Evolutionary conservation across 148 eudicot species (phyloP).

Genomic region (Talinum fruticosum): DNA sequence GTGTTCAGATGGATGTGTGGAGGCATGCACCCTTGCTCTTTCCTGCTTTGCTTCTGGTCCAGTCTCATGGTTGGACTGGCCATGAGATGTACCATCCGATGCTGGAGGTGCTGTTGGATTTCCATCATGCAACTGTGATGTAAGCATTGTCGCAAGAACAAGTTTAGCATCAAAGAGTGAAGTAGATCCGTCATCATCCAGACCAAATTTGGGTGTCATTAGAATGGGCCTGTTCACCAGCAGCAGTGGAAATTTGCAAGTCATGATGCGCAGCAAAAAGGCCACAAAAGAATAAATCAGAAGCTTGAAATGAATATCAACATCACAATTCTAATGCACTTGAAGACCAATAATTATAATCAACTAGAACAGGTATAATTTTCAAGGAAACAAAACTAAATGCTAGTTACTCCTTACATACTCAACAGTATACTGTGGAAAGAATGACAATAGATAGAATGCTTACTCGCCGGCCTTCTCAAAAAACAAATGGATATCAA

Average conservation of each 20-base stretch:
- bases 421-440: background rate
- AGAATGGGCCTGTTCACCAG: constrained; percentile 77
- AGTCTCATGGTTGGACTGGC: constrained; percentile 35
- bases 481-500: constrained; percentile 78
- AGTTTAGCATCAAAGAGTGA: constrained; percentile 89
- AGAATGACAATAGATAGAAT: constrained; percentile 9
- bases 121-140: constrained; percentile 73
- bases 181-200: constrained; percentile 75
- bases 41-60: constrained; percentile 44
- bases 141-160: constrained; percentile 98
- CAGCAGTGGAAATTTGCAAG: background rate
- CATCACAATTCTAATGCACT: background rate
- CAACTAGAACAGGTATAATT: constrained; percentile 7
- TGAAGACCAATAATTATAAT: background rate
- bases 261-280: background rate
- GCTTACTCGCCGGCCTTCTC: constrained; percentile 99
- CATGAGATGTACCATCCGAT: constrained; percentile 38
- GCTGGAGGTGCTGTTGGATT: constrained; percentile 46
- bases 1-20: constrained; percentile 78
- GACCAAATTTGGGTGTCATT: constrained; percentile 84
- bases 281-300: background rate
- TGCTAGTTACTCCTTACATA: background rate
- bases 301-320: background rate
- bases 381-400: background rate
- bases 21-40: constrained; percentile 47